A percentile compares a stretch with the other conserved stretches of the same genome.
Evolutionary conservation across 2,329 filamentous ascomycete species (phyloP).

Genomic region (Ophiostoma himal-ulmi): DNA sequence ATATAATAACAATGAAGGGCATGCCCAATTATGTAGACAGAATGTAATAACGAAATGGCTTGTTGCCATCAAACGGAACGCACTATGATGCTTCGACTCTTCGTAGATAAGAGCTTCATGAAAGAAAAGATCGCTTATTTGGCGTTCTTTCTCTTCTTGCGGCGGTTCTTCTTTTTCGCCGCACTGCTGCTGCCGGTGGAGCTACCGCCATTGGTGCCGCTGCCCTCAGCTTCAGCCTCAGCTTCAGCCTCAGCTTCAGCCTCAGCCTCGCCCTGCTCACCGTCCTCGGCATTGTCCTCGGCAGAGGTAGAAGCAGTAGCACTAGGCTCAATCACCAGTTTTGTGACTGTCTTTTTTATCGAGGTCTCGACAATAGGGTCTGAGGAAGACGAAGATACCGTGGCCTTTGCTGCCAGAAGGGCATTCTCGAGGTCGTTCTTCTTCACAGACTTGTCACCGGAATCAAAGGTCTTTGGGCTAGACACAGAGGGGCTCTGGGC

Average conservation of each 20-base stretch:
- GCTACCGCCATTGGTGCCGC: slow-evolving; percentile 19
- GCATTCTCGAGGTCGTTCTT: slow-evolving; percentile 22
- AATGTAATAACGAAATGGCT: background rate
- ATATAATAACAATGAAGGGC: background rate
- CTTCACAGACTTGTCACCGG: slow-evolving; percentile 20
- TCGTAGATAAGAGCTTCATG: background rate
- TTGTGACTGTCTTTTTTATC: background rate
- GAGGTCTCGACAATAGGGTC: background rate
- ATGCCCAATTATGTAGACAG: background rate
- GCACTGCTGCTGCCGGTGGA: slow-evolving; percentile 19
- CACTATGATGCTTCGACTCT: background rate
- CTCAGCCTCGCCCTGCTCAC: background rate
- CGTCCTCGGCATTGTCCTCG: background rate
- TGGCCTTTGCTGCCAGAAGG: slow-evolving; percentile 6
- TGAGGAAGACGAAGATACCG: background rate
- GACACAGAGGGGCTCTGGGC: background rate
- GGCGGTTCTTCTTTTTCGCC: slow-evolving; percentile 36
- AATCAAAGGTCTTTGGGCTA: slow-evolving; percentile 10
- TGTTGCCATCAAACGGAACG: background rate
- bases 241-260: slow-evolving; percentile 17
- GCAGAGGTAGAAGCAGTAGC: background rate
- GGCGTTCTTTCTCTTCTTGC: slow-evolving; percentile 32
- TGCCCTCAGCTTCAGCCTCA: slow-evolving; percentile 12
- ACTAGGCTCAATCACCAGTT: background rate
- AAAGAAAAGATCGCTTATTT: slow-evolving; percentile 12